Base-by-base conservation (phyloP, 108 stramenopile species). In the Aurantiochytrium sp. region DNA sequence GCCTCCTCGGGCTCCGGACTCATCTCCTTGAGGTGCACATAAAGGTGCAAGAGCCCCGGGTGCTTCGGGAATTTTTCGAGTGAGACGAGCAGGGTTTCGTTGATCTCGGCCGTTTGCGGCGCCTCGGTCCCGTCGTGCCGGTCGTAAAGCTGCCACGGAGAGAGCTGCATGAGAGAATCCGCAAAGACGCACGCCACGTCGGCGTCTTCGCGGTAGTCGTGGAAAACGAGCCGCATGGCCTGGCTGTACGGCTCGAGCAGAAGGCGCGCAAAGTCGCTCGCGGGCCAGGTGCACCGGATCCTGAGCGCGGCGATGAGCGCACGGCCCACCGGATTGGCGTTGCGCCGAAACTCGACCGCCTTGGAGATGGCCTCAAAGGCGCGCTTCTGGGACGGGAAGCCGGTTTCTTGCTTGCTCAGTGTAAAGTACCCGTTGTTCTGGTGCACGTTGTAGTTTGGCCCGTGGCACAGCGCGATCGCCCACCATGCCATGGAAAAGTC, bases 1-100 rank as follows among this genome's bases (percentile, higher is more conserved):
- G 89, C 86, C 17, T 24, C 27, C 27, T 36, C 59, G 4, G 55
- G 55, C 2, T 89, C 55, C n/a, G 55, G n/a, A 54, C 85, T 86
- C 36, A 91, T 87, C 65, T 91, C 91, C 86, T 88, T 87, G 31
- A 91, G 90, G 39, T 91, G 91, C 41, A 89, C 34, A 32, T 87
- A 90, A 5, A 91, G 37, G 50, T 91, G 91, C 10, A 87, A 48
- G 27, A 91, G n/a, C 17, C 86, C 90, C 6, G 91, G 91, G 48
- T 91, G 91, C 32, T 69, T 37, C 52, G 55, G 34, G 22, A n/a
- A 85, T 37, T 39, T 24, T 22, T 50, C 86, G 39, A 89, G 85
- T 17, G 89, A 8, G 1, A 22, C 52, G 3, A 53, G 50, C 4
- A 89, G 59, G 32, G 69, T 41, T 21, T 54, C 24, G 1, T 48